phyloP scores from a whole-genome alignment of 805 yeast species.

The Kodamaea fukazawae region DNA sequence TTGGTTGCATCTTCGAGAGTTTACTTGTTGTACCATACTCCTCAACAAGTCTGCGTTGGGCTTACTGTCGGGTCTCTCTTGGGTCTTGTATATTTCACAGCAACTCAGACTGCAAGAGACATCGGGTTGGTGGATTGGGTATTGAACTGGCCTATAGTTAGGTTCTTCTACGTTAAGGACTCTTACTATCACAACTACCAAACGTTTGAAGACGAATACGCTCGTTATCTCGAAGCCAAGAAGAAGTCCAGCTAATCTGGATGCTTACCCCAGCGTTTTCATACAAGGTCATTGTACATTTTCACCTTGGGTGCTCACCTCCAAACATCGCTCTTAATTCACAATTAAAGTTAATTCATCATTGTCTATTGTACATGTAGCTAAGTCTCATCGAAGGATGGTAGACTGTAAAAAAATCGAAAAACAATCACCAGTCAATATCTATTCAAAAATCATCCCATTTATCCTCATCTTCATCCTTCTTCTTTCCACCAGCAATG shows the following conservation, averaged over 20 bases:
- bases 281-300: too few relatives aligned
- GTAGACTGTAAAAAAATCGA: not conserved
- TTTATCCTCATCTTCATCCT: slow-evolving; percentile 53
- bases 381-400: not conserved
- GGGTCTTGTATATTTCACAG: slow-evolving; percentile 57
- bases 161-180: slow-evolving; percentile 56
- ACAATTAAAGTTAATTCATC: not conserved
- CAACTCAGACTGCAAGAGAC: slow-evolving; percentile 56
- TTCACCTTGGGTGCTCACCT: too few relatives aligned
- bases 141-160: slow-evolving; percentile 54
- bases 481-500: slow-evolving; percentile 39
- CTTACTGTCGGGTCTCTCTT: slow-evolving; percentile 55
- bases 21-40: slow-evolving; percentile 73
- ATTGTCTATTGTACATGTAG: too few relatives aligned
- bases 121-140: slow-evolving; percentile 67
- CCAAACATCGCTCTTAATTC: not conserved
- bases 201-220: slow-evolving; percentile 47
- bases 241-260: slow-evolving; percentile 1
- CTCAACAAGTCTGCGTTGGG: slow-evolving; percentile 75
- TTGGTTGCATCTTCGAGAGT: slow-evolving; percentile 69
- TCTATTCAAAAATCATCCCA: slow-evolving; percentile 62
- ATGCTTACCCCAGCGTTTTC: too few relatives aligned
- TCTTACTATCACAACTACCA: slow-evolving; percentile 49
- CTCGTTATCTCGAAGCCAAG: slow-evolving; percentile 10
- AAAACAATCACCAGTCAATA: not conserved